Conservation (phyloP, 164 flowering plant genomes). For the Vitis vinifera region ASM3070453v1 NC_081809.1:6557001-6557500, state of each 20-base stretch:
- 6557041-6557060: slow-evolving; percentile 67
- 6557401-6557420: slow-evolving; percentile 48
- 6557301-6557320: slow-evolving; percentile 63
- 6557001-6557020: slow-evolving; percentile 66
- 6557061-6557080: slow-evolving; percentile 73
- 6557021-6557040: slow-evolving; percentile 61
- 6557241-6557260: slow-evolving; percentile 68
- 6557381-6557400: slow-evolving; percentile 58
- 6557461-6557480: slow-evolving; percentile 60
- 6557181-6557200: slow-evolving; percentile 60
- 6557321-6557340: slow-evolving; percentile 66
- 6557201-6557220: slow-evolving; percentile 54
- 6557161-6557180: slow-evolving; percentile 70
- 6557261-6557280: slow-evolving; percentile 58
- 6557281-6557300: slow-evolving; percentile 58
- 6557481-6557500: slow-evolving; percentile 64
- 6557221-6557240: slow-evolving; percentile 50
- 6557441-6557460: slow-evolving; percentile 58
- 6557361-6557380: slow-evolving; percentile 52
- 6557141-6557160: slow-evolving; percentile 58
- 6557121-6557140: slow-evolving; percentile 50
- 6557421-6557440: slow-evolving; percentile 59
- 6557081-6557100: slow-evolving; percentile 47
- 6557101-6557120: slow-evolving; percentile 60
- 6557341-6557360: slow-evolving; percentile 54